Percentiles rank a stretch among this genome's conserved stretches.
These are phyloP conservation scores for Eimeria acervulina DNA, from an alignment of 169 alveolate species.

Conservation along the genomic window DNA sequence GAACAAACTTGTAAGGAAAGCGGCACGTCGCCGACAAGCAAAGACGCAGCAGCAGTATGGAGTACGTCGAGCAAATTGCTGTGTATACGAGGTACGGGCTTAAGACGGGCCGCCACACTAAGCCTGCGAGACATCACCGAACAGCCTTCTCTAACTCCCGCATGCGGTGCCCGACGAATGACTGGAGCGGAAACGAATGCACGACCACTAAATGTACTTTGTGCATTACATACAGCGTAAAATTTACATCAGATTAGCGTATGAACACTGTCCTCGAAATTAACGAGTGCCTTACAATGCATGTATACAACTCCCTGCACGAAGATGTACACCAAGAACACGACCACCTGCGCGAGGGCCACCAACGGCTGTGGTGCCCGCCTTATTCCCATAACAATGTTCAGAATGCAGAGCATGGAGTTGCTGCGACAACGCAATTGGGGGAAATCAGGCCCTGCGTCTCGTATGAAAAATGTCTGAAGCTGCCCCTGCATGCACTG, in stretches of 20 bases:
- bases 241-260: no score
- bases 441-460: neutral
- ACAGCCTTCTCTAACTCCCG: neutral
- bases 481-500: neutral
- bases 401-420: slow-evolving; percentile 43
- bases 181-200: neutral
- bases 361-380: slow-evolving; percentile 57
- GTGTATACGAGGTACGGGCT: slow-evolving; percentile 73
- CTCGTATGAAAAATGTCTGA: neutral
- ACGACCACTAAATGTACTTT: no score
- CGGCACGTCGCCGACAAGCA: slow-evolving; percentile 83
- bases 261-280: no score
- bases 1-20: slow-evolving; percentile 59
- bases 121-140: slow-evolving; percentile 3
- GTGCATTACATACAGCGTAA: no score
- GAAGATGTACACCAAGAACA: slow-evolving; percentile 68
- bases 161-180: neutral
- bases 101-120: slow-evolving; percentile 75
- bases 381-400: slow-evolving; percentile 60
- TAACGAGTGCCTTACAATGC: neutral
- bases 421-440: slow-evolving; percentile 7
- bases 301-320: slow-evolving; percentile 75
- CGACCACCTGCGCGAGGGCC: slow-evolving; percentile 58
- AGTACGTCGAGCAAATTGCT: slow-evolving; percentile 70
- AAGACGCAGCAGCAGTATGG: slow-evolving; percentile 76